phyloP scores from a whole-genome alignment of 2,329 filamentous ascomycete species.

The Botrytis squamosa region DNA sequence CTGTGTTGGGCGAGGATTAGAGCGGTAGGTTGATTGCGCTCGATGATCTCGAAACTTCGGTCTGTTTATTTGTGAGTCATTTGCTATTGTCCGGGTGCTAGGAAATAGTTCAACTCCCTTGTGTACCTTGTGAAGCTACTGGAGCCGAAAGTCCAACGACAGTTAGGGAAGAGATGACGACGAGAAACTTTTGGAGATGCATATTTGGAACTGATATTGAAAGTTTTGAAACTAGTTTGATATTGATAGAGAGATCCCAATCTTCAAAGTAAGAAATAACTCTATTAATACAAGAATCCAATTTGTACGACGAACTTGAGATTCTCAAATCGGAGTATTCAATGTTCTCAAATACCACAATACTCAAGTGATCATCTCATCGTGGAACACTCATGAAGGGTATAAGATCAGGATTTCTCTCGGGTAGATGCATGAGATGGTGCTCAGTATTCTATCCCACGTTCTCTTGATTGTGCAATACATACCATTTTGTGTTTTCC shows the following conservation, averaged over 20 bases:
- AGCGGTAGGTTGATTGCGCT: neutral
- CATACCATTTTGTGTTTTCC: neutral
- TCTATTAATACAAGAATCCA: neutral
- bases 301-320: neutral
- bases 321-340: neutral
- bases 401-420: neutral
- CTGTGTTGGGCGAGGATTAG: neutral
- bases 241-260: neutral
- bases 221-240: too few species aligned
- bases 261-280: neutral
- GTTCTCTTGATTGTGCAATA: neutral
- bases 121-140: neutral
- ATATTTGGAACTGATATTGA: neutral
- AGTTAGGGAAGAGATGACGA: neutral
- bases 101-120: neutral
- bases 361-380: neutral
- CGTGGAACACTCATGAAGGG: neutral
- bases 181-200: neutral
- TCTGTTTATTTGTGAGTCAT: neutral
- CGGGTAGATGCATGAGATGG: neutral
- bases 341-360: neutral
- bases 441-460: neutral
- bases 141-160: neutral
- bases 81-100: too few species aligned
- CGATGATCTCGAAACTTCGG: neutral